Evolutionary conservation across 148 eudicot species (phyloP), one percentile per base, ranked within the genome.

Genomic region (Rhododendron simsii): DNA sequence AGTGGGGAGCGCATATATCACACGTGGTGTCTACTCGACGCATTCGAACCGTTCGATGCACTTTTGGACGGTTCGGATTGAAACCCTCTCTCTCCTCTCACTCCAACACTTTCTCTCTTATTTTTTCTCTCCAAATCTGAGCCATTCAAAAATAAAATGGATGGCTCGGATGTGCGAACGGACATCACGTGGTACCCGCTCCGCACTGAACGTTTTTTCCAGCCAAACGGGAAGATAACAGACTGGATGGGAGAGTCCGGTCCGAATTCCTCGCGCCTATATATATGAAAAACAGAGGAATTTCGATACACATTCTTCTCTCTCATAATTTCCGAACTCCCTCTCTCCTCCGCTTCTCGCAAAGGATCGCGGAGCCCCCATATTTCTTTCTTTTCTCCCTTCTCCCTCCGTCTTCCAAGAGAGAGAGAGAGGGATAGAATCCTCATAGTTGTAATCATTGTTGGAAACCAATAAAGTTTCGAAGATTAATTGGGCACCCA

Each of bases 381-480:
- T 47, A 10, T 87, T 75, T 21, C 80, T 44, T 75, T 69, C 37
- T 28, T 71, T 11, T 75, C 44, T 39, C 79, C 11, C 45, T 37
- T 18, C 47, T 75, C 78, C 45, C 47, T 74, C 78, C 79, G 63
- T 59, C 69, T 69, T 78, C 50, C 85, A 41, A 47, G 28, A 86
- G 80, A 85, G 78, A 37, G 21, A 47, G 74, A 63, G 81, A 82
- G 79, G 55, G 84, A 85, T 79, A 85, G 84, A 75, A 2, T 21
- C 35, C 16, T 71, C 76, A 1, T 59, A 21, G 15, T 71, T 30
- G 20, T 14, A 21, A 30, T 33, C 41, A 30, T 30, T 30, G 41
- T 33, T 5, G 76, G 14, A 33, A 71, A 71, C 20, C 39, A 1
- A 71, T 39, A 30, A 33, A 71, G 76, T 33, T 33, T 67, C 30